Evolutionary conservation across 495 filamentous ascomycete genomes (phyloP), one percentile per base, ranked within the genome.

Genomic region (Mytilinidion resinicola): DNA sequence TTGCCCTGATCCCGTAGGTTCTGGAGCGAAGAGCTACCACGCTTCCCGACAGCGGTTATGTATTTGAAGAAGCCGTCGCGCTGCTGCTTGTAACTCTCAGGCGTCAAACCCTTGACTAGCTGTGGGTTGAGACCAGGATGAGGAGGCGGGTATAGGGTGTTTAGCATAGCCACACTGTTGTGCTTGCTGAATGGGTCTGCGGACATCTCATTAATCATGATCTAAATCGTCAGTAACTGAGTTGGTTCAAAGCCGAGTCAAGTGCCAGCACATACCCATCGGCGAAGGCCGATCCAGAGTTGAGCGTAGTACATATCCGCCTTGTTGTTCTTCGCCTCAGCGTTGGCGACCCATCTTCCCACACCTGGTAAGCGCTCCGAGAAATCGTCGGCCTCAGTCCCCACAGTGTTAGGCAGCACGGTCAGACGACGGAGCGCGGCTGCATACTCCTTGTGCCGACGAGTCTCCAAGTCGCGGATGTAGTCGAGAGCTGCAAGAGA

Each of bases 351-450:
- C 84, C 84, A 87, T 10, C 72, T 53, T 44, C 78, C 67, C 15
- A 83, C 76, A 8, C 75, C 77, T 2, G 83, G 79, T 52, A 77
- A 77, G 36, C 74, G 75, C 21, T 70, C 66, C 2, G 67, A 69
- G 35, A 81, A 38, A 1, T 76, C 75, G 0, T 76, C 76, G 20
- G 63, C 62, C 11, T 76, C 68, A 9, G 72, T 52, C 7, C 77
- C 74, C 8, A 67, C 57, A 11, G 61, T 65, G 3, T 76, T 67
- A 8, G 70, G 63, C 14, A 71, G 69, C n/a, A 95, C 68, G 85
- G 90, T 37, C 86, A 92, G 33, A 85, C 93, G 17, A 83, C 86
- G 21, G 87, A 96, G 69, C 88, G 88, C 70, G 87, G 87, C 48
- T 83, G 95, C 70, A 85, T 93, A 66, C 60, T 89, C 86, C 48